These are phyloP conservation scores for Boletus sensibilis DNA, from an alignment of 768 basidiomycete genomes.

Conservation along the genomic window DNA sequence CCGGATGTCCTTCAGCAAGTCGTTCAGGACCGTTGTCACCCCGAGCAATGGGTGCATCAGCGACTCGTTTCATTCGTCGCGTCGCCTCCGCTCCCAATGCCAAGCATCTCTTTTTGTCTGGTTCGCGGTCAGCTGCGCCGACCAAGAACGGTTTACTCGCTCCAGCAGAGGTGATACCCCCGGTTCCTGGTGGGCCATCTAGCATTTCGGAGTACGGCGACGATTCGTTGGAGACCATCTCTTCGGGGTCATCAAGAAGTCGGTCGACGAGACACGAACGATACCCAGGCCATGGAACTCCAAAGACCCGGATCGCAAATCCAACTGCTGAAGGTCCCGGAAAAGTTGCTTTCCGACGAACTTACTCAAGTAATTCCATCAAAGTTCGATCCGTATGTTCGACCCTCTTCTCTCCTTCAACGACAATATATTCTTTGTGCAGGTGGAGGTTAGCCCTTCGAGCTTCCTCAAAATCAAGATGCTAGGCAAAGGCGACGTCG, in stretches of 20 bases:
- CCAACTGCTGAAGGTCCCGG: slow-evolving; percentile 49
- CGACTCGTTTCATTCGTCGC: slow-evolving; percentile 87
- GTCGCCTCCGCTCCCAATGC: slow-evolving; percentile 97
- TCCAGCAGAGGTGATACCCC: slow-evolving; percentile 60
- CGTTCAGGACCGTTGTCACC: slow-evolving; percentile 60
- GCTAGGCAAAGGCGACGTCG: slow-evolving; percentile 98
- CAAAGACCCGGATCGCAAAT: slow-evolving; percentile 47
- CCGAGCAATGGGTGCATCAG: slow-evolving; percentile 66
- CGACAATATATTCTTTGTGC: slow-evolving; percentile 6
- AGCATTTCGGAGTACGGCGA: slow-evolving; percentile 57
- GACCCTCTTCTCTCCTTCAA: not conserved
- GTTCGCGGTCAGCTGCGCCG: slow-evolving; percentile 55
- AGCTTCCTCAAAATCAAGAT: slow-evolving; percentile 97
- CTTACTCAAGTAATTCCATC: slow-evolving; percentile 97
- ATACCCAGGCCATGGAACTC: slow-evolving; percentile 21
- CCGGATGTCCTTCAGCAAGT: slow-evolving; percentile 30
- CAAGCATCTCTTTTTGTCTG: slow-evolving; percentile 78
- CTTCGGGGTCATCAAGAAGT: slow-evolving; percentile 70
- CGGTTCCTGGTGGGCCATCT: slow-evolving; percentile 48
- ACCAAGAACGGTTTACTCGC: slow-evolving; percentile 80
- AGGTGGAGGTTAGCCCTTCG: slow-evolving; percentile 93
- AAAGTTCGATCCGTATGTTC: slow-evolving; percentile 79
- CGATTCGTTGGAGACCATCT: slow-evolving; percentile 75
- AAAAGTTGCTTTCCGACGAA: slow-evolving; percentile 80
- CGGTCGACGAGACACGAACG: slow-evolving; percentile 45